These are phyloP conservation scores for Beauveria sp. DNA, from an alignment of 2,329 filamentous ascomycete species.

Conservation along the genomic window DNA sequence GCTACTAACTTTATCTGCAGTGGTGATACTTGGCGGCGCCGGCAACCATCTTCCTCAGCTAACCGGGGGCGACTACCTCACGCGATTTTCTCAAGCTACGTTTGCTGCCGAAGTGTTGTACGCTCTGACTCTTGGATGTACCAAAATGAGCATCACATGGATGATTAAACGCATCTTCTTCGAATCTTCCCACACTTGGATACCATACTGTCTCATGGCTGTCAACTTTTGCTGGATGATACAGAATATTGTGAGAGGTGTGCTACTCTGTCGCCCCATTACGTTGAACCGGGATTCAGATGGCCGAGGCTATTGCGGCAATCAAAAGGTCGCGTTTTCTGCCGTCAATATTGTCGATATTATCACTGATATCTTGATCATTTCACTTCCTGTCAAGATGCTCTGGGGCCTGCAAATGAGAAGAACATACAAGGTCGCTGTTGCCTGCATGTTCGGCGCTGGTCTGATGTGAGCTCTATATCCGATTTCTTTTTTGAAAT, in stretches of 20 bases:
- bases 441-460: conserved; percentile 15
- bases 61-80: neutral
- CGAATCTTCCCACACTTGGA: conserved; percentile 10
- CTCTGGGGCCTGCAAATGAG: conserved; percentile 13
- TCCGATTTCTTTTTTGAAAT: no score
- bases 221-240: conserved; percentile 15
- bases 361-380: conserved; percentile 15
- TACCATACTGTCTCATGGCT: conserved; percentile 13
- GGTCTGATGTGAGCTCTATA: conserved; percentile 13
- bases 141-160: conserved; percentile 17
- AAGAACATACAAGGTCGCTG: conserved; percentile 13
- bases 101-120: conserved; percentile 17
- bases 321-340: conserved; percentile 13
- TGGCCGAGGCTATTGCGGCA: conserved; percentile 12
- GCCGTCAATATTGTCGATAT: conserved; percentile 16
- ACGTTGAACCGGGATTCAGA: conserved; percentile 15
- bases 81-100: conserved; percentile 10
- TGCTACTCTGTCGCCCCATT: conserved; percentile 14
- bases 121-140: conserved; percentile 14
- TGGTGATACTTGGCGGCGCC: conserved; percentile 16
- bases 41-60: conserved; percentile 14
- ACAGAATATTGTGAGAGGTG: conserved; percentile 16
- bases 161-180: conserved; percentile 19
- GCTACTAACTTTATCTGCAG: conserved; percentile 4
- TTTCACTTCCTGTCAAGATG: conserved; percentile 14